Conservation (phyloP, 108 stramenopile genomes). For the Cylindrotheca fusiformis region DNA sequence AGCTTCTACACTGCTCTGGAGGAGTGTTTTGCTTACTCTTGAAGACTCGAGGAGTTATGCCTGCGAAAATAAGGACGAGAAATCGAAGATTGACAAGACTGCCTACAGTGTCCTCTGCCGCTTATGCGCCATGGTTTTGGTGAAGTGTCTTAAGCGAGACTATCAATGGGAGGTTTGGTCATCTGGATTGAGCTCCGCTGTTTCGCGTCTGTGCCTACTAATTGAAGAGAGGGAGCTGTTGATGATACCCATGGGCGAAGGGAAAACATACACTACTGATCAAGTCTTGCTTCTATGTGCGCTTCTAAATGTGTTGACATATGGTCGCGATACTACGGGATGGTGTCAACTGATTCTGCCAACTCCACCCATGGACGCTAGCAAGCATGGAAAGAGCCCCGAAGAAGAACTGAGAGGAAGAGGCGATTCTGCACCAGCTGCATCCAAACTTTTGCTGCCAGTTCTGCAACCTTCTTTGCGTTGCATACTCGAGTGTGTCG, state of each 20-base stretch:
- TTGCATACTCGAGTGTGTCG: constrained; percentile 50
- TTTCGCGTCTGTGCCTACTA: constrained; percentile 65
- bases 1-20: constrained; percentile 70
- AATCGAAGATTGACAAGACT: background rate
- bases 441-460: constrained; percentile 75
- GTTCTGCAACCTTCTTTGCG: constrained; percentile 80
- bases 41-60: constrained; percentile 20
- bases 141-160: constrained; percentile 60
- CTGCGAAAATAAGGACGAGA: constrained; percentile 9
- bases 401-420: constrained; percentile 2
- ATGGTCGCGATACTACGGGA: constrained; percentile 79
- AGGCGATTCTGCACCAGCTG: constrained; percentile 21
- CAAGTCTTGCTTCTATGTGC: constrained; percentile 68
- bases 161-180: constrained; percentile 70
- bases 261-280: constrained; percentile 42
- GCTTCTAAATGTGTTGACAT: constrained; percentile 57
- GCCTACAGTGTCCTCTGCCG: constrained; percentile 54
- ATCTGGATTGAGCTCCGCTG: constrained; percentile 55
- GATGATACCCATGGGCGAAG: constrained; percentile 13
- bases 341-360: constrained; percentile 54
- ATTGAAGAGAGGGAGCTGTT: constrained; percentile 82
- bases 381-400: background rate
- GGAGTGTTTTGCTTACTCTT: constrained; percentile 45
- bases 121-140: constrained; percentile 62
- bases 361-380: constrained; percentile 19